Evolutionary conservation across 1,139 yeast genomes (phyloP).

Genomic region (Yamadazyma blattariae): DNA sequence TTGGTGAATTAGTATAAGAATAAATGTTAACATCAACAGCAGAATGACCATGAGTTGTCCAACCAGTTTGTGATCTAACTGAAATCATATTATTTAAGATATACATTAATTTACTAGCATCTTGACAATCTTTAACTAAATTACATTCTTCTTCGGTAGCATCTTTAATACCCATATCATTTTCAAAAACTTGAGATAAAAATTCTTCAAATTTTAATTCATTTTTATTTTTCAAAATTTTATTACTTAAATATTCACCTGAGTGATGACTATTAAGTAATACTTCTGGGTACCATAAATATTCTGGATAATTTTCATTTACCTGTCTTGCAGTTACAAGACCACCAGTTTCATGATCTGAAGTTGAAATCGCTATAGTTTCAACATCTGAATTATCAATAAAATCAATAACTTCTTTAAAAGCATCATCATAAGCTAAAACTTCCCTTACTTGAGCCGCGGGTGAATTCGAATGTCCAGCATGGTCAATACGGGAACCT

Average conservation of each 20-base stretch:
- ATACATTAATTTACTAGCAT: conserved; percentile 22
- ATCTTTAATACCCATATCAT: conserved; percentile 60
- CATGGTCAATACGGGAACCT: conserved; percentile 89
- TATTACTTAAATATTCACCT: conserved; percentile 58
- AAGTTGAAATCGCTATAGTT: conserved; percentile 71
- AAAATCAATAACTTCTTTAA: conserved; percentile 63
- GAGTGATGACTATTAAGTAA: conserved; percentile 65
- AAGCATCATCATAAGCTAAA: conserved; percentile 67
- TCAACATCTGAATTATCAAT: conserved; percentile 64
- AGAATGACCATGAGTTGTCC: conserved; percentile 89
- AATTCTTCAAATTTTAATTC: conserved; percentile 24
- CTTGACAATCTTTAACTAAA: conserved; percentile 26
- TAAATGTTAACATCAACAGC: conserved; percentile 89
- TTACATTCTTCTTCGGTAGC: conserved; percentile 49
- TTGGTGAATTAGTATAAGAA: conserved; percentile 57
- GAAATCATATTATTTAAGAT: conserved; percentile 59
- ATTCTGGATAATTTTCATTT: conserved; percentile 32
- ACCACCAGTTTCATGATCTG: conserved; percentile 94
- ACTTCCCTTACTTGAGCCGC: conserved; percentile 67
- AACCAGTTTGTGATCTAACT: conserved; percentile 71
- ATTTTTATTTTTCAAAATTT: conserved; percentile 16
- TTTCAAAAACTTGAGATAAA: conserved; percentile 43
- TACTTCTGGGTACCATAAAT: conserved; percentile 72
- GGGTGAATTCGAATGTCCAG: conserved; percentile 87
- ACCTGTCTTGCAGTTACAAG: conserved; percentile 72